A percentile compares a stretch with the other conserved stretches of the same genome.
Conservation (phyloP, 345 rosid species). For the Bruguiera parviflora region DNA sequence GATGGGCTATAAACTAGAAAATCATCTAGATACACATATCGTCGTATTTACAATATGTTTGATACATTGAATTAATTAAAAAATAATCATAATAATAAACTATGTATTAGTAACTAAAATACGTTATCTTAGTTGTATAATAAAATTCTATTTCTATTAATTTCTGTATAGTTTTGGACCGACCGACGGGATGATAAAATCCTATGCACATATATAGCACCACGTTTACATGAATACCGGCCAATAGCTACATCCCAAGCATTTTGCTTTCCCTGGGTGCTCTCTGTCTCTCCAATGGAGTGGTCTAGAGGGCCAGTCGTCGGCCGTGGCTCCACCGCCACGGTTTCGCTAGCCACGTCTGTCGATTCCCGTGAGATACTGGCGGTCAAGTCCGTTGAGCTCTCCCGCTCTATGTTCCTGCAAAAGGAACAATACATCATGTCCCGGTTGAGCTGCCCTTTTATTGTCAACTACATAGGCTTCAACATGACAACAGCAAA, state of each 20-base stretch:
- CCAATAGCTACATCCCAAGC: conserved; percentile 8
- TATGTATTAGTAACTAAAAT: too few species aligned
- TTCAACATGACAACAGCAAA: conserved; percentile 35
- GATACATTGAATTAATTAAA: too few species aligned
- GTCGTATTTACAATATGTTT: too few species aligned
- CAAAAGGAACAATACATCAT: conserved; percentile 51
- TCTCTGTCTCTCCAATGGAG: conserved; percentile 34
- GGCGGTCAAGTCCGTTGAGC: conserved; percentile 66
- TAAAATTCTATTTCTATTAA: too few species aligned
- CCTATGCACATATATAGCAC: not conserved
- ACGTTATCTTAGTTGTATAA: too few species aligned
- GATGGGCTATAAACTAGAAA: too few species aligned
- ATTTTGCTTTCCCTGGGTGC: conserved; percentile 6
- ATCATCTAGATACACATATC: too few species aligned
- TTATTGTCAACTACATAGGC: conserved; percentile 62
- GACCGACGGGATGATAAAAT: too few species aligned
- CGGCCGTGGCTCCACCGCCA: conserved; percentile 84
- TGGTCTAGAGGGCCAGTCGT: conserved; percentile 74
- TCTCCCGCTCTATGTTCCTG: conserved; percentile 45
- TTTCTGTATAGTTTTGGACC: too few species aligned
- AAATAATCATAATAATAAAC: too few species aligned
- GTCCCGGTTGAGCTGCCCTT: conserved; percentile 58
- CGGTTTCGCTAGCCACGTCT: conserved; percentile 62
- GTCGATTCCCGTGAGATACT: conserved; percentile 43
- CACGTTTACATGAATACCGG: not conserved